phyloP scores from a whole-genome alignment of 1,139 yeast genomes.

The Taiozyma onychis region DNA sequence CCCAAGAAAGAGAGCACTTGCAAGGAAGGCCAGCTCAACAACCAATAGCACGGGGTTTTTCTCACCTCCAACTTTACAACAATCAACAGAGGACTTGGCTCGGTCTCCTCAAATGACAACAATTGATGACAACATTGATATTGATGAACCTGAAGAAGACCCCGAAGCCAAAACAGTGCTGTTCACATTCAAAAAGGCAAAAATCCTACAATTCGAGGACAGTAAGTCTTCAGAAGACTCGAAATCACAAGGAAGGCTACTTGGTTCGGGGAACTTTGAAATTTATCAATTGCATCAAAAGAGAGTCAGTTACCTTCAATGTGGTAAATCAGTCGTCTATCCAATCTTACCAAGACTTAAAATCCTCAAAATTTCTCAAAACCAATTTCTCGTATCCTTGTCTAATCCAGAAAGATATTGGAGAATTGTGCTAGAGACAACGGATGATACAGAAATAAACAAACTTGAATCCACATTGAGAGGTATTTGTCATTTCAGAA shows the following conservation, averaged over 20 bases:
- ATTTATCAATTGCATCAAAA: constrained; percentile 61
- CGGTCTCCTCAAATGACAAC: constrained; percentile 1
- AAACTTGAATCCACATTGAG: constrained; percentile 36
- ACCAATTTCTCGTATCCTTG: constrained; percentile 58
- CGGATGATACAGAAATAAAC: constrained; percentile 30
- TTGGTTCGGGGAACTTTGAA: constrained; percentile 60
- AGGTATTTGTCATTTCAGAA: constrained; percentile 41
- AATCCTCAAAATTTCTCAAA: constrained; percentile 45
- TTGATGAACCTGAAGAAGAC: background rate
- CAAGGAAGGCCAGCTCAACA: constrained; percentile 3
- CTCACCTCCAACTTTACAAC: constrained; percentile 1
- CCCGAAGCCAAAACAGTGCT: constrained; percentile 24
- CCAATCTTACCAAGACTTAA: constrained; percentile 61
- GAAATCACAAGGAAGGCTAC: constrained; percentile 36
- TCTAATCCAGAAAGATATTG: constrained; percentile 71
- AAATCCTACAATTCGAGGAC: constrained; percentile 41
- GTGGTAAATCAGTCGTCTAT: constrained; percentile 50
- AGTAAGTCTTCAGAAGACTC: constrained; percentile 21
- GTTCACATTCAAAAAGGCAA: constrained; percentile 35
- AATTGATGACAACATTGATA: background rate
- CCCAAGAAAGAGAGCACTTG: constrained; percentile 10
- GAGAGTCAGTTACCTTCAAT: constrained; percentile 54
- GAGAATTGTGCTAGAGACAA: constrained; percentile 48
- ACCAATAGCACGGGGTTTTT: background rate
- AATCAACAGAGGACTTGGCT: background rate